Conservation (phyloP, 1,284 basidiomycete species). For the Ganoderma sinense region DNA sequence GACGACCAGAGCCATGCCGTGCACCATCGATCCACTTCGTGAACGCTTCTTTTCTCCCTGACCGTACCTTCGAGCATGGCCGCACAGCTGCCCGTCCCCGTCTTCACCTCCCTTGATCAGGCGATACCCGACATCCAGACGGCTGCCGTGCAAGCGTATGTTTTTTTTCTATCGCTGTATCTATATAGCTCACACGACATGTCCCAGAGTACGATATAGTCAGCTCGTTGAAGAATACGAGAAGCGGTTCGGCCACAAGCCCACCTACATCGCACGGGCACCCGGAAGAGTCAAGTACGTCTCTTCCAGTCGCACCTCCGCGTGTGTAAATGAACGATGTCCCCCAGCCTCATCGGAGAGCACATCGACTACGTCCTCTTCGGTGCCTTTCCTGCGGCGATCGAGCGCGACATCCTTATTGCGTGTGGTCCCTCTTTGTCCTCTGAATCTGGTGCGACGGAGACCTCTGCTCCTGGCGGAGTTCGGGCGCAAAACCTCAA, state of each 20-base stretch:
- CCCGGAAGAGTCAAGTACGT: slow-evolving; percentile 85
- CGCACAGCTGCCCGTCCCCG: slow-evolving; percentile 67
- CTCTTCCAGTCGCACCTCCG: slow-evolving; percentile 6
- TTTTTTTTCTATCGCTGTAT: slow-evolving; percentile 12
- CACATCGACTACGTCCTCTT: slow-evolving; percentile 90
- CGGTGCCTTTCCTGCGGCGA: slow-evolving; percentile 83
- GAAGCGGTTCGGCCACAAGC: slow-evolving; percentile 68
- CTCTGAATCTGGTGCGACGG: slow-evolving; percentile 21
- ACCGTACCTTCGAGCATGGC: slow-evolving; percentile 49
- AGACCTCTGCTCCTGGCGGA: slow-evolving; percentile 36
- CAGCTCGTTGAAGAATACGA: slow-evolving; percentile 69
- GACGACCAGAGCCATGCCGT: slow-evolving; percentile 7
- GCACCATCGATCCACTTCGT: slow-evolving; percentile 15
- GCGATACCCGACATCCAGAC: slow-evolving; percentile 65
- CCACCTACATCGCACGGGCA: slow-evolving; percentile 78
- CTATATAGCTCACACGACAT: not conserved
- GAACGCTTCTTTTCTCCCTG: not conserved
- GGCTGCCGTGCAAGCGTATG: slow-evolving; percentile 65
- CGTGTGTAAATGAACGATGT: too few relatives aligned
- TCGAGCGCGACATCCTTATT: slow-evolving; percentile 87
- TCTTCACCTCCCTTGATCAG: slow-evolving; percentile 67
- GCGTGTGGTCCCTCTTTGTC: slow-evolving; percentile 67
- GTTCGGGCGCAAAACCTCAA: slow-evolving; percentile 75
- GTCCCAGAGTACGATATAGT: slow-evolving; percentile 65
- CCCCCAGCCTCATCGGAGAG: slow-evolving; percentile 63